Conservation (phyloP, 2,329 filamentous ascomycete genomes). For the Coleophoma cylindrospora region DNA sequence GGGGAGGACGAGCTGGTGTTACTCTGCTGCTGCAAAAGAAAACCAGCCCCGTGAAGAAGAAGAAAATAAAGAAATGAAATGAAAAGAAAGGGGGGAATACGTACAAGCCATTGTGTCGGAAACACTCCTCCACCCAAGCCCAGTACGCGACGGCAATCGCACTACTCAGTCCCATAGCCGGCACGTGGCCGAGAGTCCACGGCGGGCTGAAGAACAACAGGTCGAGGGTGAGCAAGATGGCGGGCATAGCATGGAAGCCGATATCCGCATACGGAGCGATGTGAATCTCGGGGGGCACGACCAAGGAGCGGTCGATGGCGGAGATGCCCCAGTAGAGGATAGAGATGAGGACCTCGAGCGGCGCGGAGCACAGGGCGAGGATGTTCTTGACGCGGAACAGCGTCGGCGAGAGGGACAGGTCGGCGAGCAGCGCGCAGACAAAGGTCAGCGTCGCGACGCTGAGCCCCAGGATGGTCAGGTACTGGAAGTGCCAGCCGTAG, state of each 20-base stretch:
- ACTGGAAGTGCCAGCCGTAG: conserved; percentile 49
- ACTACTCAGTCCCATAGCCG: conserved; percentile 53
- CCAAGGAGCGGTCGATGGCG: conserved; percentile 44
- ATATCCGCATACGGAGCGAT: conserved; percentile 53
- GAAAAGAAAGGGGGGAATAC: conserved; percentile 19
- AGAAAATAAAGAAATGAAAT: no score
- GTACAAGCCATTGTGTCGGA: conserved; percentile 59
- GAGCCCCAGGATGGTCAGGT: conserved; percentile 70
- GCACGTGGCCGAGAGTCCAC: conserved; percentile 60
- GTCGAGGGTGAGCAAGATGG: conserved; percentile 59
- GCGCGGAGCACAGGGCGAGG: conserved; percentile 59
- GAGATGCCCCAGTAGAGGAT: conserved; percentile 69
- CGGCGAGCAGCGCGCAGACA: conserved; percentile 54
- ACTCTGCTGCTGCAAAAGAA: not conserved
- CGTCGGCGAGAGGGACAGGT: conserved; percentile 51
- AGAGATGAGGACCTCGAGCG: conserved; percentile 66
- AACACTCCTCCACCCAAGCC: conserved; percentile 74
- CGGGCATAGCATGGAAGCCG: conserved; percentile 62
- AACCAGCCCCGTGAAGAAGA: not conserved
- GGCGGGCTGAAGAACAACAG: conserved; percentile 66
- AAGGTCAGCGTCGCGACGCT: conserved; percentile 58
- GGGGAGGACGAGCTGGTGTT: no score
- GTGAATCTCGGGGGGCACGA: conserved; percentile 49
- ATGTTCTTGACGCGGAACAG: conserved; percentile 65
- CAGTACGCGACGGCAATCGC: conserved; percentile 63